phyloP scores from a whole-genome alignment of 2,329 filamentous ascomycete species.

The Neopestalotiopsis rosae region DNA sequence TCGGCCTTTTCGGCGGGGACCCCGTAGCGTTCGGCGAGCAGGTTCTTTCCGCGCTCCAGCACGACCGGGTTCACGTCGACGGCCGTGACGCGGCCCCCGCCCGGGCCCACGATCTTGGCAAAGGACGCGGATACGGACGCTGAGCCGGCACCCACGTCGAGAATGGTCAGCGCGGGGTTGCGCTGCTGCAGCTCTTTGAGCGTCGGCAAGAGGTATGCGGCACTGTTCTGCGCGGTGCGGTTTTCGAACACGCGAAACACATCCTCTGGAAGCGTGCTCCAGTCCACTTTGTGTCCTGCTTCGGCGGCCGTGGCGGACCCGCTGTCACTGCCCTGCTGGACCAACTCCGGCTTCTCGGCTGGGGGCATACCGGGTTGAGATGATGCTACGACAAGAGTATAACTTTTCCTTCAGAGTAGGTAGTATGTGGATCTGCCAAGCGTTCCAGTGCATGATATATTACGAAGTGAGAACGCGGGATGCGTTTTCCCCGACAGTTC shows the following conservation, averaged over 20 bases:
- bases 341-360: not conserved
- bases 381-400: not conserved
- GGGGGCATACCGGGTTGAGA: not conserved
- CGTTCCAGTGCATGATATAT: too few relatives aligned
- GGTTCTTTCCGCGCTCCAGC: conserved; percentile 2
- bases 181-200: conserved; percentile 27
- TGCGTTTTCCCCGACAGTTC: too few relatives aligned
- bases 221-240: conserved; percentile 22
- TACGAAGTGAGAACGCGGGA: too few relatives aligned
- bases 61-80: conserved; percentile 22
- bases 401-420: not conserved
- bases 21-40: conserved; percentile 6
- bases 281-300: not conserved
- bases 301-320: not conserved
- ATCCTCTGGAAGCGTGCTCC: conserved; percentile 4
- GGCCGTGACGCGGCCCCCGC: conserved; percentile 43
- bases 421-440: not conserved
- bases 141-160: conserved; percentile 53
- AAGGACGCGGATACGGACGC: conserved; percentile 53
- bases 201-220: conserved; percentile 33
- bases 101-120: conserved; percentile 43
- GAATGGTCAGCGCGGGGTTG: conserved; percentile 37
- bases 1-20: not conserved
- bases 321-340: not conserved
- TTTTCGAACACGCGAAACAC: not conserved